Percentiles rank a stretch among this genome's conserved stretches.
phyloP scores from a whole-genome alignment of 768 basidiomycete species.

The Trametes cubensis region DNA sequence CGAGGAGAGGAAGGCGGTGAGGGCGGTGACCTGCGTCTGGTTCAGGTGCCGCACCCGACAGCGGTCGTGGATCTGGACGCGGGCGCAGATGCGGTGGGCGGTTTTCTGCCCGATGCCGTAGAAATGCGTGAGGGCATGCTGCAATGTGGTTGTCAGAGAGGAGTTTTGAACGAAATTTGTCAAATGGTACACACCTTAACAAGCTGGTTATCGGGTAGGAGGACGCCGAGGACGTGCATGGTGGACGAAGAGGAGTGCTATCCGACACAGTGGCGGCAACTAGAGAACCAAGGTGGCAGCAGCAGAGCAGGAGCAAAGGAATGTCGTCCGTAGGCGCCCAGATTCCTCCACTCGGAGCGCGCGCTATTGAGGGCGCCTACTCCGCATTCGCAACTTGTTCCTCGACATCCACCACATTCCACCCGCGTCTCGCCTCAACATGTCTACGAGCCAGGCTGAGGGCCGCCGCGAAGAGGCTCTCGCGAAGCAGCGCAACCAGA shows the following conservation, averaged over 20 bases:
- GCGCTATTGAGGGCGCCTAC: conserved; percentile 34
- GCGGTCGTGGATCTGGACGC: conserved; percentile 88
- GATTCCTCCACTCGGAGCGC: conserved; percentile 5
- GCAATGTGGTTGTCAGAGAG: conserved; percentile 2
- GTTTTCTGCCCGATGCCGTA: conserved; percentile 83
- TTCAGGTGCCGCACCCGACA: conserved; percentile 82
- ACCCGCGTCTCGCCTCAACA: conserved; percentile 35
- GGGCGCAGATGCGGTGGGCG: conserved; percentile 82
- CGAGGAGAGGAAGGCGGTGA: conserved; percentile 94
- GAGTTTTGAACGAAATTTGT: not conserved
- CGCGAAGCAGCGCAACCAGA: conserved; percentile 77
- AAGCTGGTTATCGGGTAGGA: conserved; percentile 74
- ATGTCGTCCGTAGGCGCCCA: conserved; percentile 7
- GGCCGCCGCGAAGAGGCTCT: conserved; percentile 87
- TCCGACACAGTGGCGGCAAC: conserved; percentile 1
- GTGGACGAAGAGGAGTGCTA: not conserved
- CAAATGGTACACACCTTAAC: conserved; percentile 59
- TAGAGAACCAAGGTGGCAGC: conserved; percentile 8
- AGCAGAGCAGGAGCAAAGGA: not conserved
- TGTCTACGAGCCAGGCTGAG: conserved; percentile 80
- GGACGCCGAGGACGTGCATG: conserved; percentile 83
- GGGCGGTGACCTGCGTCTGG: conserved; percentile 82
- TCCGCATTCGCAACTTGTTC: conserved; percentile 6
- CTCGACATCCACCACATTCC: conserved; percentile 18
- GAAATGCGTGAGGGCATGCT: conserved; percentile 91